phyloP scores from a whole-genome alignment of 371 early-diverging fungal genomes.

The Actinomortierella ambigua region DNA sequence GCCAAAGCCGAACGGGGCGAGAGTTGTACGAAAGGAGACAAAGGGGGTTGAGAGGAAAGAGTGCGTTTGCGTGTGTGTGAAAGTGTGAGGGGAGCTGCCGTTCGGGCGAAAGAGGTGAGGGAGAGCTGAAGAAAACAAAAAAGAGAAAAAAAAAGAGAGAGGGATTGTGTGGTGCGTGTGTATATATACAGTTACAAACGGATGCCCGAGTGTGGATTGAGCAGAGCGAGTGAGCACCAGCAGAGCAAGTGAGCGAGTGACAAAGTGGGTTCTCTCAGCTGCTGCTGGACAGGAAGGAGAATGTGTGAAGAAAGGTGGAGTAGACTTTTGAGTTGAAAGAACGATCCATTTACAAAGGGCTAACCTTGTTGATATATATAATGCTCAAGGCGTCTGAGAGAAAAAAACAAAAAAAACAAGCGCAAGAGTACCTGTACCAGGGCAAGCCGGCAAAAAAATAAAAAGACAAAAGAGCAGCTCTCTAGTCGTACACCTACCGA shows the following conservation, averaged over 20 bases:
- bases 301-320: too few relatives aligned
- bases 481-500: too few relatives aligned
- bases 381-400: too few relatives aligned
- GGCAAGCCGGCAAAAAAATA: too few relatives aligned
- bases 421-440: too few relatives aligned
- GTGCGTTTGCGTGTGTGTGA: neutral
- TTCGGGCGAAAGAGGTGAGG: neutral
- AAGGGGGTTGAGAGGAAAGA: neutral
- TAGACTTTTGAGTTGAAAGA: too few relatives aligned
- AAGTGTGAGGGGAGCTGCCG: neutral
- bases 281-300: neutral
- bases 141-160: neutral
- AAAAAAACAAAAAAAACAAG: too few relatives aligned
- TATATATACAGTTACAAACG: neutral
- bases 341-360: too few relatives aligned
- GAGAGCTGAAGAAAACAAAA: neutral
- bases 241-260: neutral
- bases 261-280: neutral
- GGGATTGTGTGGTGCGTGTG: neutral
- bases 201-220: neutral
- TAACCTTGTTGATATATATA: too few relatives aligned
- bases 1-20: neutral
- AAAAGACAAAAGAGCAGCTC: too few relatives aligned
- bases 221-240: neutral
- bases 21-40: neutral